phyloP scores from a whole-genome alignment of 768 basidiomycete species.

The Postia placenta region DNA sequence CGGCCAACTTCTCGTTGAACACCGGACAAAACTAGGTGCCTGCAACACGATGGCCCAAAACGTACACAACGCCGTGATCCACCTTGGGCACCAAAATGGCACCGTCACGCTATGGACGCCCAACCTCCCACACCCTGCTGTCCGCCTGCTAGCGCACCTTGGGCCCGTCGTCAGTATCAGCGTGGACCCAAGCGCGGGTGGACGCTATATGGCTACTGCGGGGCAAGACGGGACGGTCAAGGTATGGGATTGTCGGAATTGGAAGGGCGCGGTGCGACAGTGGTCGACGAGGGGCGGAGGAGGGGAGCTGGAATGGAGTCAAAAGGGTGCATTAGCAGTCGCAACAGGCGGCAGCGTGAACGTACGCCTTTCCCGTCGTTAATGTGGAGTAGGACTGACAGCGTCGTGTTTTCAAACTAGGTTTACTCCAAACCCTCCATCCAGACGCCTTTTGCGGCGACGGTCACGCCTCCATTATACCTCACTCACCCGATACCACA shows the following conservation, averaged over 20 bases:
- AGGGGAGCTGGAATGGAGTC: conserved; percentile 79
- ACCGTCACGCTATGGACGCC: conserved; percentile 97
- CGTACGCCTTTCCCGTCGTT: conserved; percentile 35
- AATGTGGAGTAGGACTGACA: conserved; percentile 2
- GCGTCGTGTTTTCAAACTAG: conserved; percentile 28
- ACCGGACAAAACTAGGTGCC: conserved; percentile 85
- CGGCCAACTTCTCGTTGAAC: conserved; percentile 77
- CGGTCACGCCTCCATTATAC: conserved; percentile 73
- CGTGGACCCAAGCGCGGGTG: conserved; percentile 80
- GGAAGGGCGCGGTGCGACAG: conserved; percentile 81
- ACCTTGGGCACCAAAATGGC: conserved; percentile 93
- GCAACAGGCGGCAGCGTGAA: conserved; percentile 82
- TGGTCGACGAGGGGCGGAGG: conserved; percentile 68
- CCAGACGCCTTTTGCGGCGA: conserved; percentile 42
- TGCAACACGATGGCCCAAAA: conserved; percentile 88
- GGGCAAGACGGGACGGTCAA: conserved; percentile 88
- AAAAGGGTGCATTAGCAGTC: conserved; percentile 75
- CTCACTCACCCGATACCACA: conserved; percentile 82
- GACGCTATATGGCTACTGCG: conserved; percentile 86
- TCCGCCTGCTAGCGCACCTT: conserved; percentile 86
- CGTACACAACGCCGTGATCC: conserved; percentile 86
- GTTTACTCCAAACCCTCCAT: conserved; percentile 69
- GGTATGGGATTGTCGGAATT: conserved; percentile 95
- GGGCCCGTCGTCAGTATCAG: conserved; percentile 79
- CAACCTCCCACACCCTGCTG: conserved; percentile 85